Base-by-base conservation (phyloP, 2,329 filamentous ascomycete genomes). In the Fusarium abutilonis region DNA sequence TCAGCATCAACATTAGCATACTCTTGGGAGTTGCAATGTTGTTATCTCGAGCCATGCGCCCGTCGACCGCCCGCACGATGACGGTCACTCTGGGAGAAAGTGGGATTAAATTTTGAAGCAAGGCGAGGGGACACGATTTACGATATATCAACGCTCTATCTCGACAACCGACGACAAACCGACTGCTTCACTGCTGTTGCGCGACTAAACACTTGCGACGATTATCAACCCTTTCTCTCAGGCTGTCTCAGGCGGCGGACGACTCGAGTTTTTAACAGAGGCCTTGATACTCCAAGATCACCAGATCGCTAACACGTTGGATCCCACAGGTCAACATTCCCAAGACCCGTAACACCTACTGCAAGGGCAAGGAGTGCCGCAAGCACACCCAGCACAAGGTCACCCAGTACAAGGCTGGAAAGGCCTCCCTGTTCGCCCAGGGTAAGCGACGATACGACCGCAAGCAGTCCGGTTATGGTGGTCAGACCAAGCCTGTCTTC, bases 401-500 rank as follows among this genome's bases (percentile, higher is more conserved):
- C 78, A 95, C 92, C 74, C 92, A 96, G 85, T 96, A 97, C 90
- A 97, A 96, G 86, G 91, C 92, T 78, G 92, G 92, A 82, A 96
- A 96, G 89, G 93, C 93, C 78, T 96, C 93, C 77, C 86, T 94
- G 72, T 96, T 93, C 86, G 93, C 93, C 66, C 94, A 99, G 89
- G 94, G 94, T 88, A 99, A 98, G 91, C 92, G 94, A 83, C 93
- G 94, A 90, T 98, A 98, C 86, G 93, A 96, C 85, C 89, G 93
- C 79, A 98, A 98, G 88, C 94, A 98, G 86, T 92, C 90, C 80
- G 94, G 94, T 91, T 98, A 97, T 80, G 95, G 95, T 92, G 95
- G 95, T 93, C 95, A 99, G 87, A 99, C 95, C 78, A 99, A 99
- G 87, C 95, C 96, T 75, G 93, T 99, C 78, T 99, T 98, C 91